Evolutionary conservation across 2,329 filamentous ascomycete genomes (phyloP), one percentile per base, ranked within the genome.

Genomic region (Monosporascus sp.): DNA sequence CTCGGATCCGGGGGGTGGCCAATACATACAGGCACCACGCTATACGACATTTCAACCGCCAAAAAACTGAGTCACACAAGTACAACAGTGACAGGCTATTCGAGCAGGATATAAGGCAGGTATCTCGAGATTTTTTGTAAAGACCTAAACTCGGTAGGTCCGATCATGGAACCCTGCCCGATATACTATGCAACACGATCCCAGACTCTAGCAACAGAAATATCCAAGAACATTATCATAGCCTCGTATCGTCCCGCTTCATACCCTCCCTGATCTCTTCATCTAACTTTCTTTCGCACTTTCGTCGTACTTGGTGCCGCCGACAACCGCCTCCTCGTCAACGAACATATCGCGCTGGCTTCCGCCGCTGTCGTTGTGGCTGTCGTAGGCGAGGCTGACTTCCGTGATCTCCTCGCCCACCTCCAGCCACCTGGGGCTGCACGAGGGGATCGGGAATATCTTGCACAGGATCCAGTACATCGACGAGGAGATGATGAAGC

Each of bases 381-480:
- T 56, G 37, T 75, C 70, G 51, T 82, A 80, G 2, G 75, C 75
- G 8, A 80, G 67, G 7, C 69, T 70, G 17, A 81, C 58, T 49
- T 84, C 79, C 3, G 81, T 77, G 50, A 86, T 77, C 59, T 84
- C 58, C 24, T 68, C 65, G 24, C 64, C 65, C 18, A 68, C 62
- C 50, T 69, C 65, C 51, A 65, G 63, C 91, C 91, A 96, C 7
- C 68, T 75, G 11, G 86, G 79, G 65, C 88, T 92, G 5, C 80
- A 86, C 1, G 87, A 91, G 0, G 88, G 87, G 0, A 96, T 72
- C 0, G 91, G 91, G 57, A 73, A 88, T 26, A 91, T 37, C 54
- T 74, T 80, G 68, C 86, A 91, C 1, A 96, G 75, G 0, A 68
- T 51, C 74, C 82, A 95, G 72, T 97, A 97, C 7, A 85, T 72